phyloP scores from a whole-genome alignment of 2,329 filamentous ascomycete genomes.

The Acephala macrosclerotiorum region DNA sequence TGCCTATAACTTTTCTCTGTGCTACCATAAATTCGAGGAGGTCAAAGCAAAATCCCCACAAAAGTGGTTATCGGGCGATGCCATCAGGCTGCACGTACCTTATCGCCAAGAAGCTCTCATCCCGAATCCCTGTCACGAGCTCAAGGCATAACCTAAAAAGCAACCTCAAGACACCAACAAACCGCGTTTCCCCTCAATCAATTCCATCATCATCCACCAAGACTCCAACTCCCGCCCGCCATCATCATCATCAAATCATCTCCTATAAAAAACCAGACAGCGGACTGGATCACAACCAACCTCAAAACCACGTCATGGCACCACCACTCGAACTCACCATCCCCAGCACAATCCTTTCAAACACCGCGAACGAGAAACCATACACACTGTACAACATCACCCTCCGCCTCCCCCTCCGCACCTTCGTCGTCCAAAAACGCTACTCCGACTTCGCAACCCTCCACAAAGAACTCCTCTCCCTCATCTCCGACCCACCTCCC shows the following conservation, averaged over 20 bases:
- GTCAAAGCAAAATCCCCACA: conserved; percentile 25
- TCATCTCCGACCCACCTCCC: conserved; percentile 70
- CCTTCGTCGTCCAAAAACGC: conserved; percentile 79
- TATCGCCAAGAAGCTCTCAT: conserved; percentile 16
- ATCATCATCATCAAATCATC: too few relatives aligned
- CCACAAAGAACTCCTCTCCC: conserved; percentile 65
- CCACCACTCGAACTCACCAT: conserved; percentile 67
- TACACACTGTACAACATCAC: conserved; percentile 83
- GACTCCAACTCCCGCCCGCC: neutral
- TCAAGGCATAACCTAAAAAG: conserved; percentile 22
- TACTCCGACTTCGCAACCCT: conserved; percentile 81
- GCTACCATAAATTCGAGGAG: conserved; percentile 3
- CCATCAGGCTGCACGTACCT: conserved; percentile 9
- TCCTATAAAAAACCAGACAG: too few relatives aligned
- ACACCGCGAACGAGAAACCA: conserved; percentile 54
- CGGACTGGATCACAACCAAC: neutral
- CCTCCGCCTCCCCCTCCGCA: conserved; percentile 77
- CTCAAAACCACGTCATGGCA: conserved; percentile 54
- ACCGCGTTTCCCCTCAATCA: neutral
- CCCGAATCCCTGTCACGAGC: conserved; percentile 25
- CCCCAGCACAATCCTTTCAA: conserved; percentile 29
- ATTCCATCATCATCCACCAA: neutral
- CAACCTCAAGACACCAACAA: conserved; percentile 11
- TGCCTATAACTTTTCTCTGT: neutral
- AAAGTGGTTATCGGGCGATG: neutral